phyloP scores from a whole-genome alignment of 352 stramenopile genomes.

The Phytophthora pistaciae region DNA sequence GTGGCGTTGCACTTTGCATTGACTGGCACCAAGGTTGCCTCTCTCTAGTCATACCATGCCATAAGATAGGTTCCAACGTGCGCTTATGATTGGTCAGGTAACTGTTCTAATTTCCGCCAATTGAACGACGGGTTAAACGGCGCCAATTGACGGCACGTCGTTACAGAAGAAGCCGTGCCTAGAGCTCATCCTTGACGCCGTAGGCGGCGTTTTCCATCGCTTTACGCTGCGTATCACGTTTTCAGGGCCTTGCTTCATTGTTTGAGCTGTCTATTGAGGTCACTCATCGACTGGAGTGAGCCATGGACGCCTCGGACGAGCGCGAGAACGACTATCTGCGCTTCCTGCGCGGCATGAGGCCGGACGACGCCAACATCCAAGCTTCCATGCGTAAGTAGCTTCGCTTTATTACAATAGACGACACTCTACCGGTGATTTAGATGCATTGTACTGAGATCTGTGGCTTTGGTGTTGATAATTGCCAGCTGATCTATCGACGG shows the following conservation, averaged over 20 bases:
- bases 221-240: background rate
- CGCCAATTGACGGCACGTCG: background rate
- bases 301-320: slow-evolving; percentile 49
- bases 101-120: background rate
- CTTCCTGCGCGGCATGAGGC: slow-evolving; percentile 75
- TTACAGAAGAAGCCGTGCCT: slow-evolving; percentile 8
- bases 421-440: background rate
- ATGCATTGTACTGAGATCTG: slow-evolving; percentile 1
- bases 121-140: background rate
- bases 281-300: background rate
- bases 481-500: slow-evolving; percentile 61
- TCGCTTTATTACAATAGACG: slow-evolving; percentile 2
- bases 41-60: background rate
- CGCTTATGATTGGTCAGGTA: background rate
- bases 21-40: slow-evolving; percentile 19
- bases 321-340: slow-evolving; percentile 82
- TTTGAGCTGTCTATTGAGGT: background rate
- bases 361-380: slow-evolving; percentile 61
- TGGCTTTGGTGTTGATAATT: slow-evolving; percentile 2
- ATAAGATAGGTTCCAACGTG: background rate
- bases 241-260: background rate
- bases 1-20: slow-evolving; percentile 2
- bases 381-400: slow-evolving; percentile 49
- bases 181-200: background rate
- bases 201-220: slow-evolving; percentile 3